Evolutionary conservation across 495 filamentous ascomycete genomes (phyloP).

Genomic region (Aspergillus coremiiformis): DNA sequence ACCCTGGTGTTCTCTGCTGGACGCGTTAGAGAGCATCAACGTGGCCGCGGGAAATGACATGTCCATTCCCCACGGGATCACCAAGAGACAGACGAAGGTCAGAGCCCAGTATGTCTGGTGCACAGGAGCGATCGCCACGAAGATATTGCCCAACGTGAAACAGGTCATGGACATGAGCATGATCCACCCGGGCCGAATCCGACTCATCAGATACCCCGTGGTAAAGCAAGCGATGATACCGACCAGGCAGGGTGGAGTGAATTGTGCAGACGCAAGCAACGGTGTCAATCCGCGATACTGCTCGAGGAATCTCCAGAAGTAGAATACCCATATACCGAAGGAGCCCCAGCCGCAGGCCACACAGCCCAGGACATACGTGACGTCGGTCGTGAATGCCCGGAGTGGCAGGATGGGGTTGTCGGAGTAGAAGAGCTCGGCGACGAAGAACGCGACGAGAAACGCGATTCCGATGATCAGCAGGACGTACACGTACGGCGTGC

Average conservation of each 20-base stretch:
- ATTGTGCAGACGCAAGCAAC: constrained; percentile 32
- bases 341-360: constrained; percentile 42
- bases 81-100: constrained; percentile 37
- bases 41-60: constrained; percentile 35
- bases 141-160: constrained; percentile 33
- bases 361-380: constrained; percentile 39
- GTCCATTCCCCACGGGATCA: constrained; percentile 50
- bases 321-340: constrained; percentile 45
- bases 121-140: constrained; percentile 30
- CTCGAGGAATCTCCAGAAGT: constrained; percentile 36
- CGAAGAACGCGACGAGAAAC: constrained; percentile 33
- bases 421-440: constrained; percentile 30
- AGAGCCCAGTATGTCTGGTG: constrained; percentile 40
- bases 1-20: constrained; percentile 35
- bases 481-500: constrained; percentile 37
- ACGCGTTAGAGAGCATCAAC: constrained; percentile 29
- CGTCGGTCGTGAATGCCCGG: constrained; percentile 28
- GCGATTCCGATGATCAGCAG: constrained; percentile 39
- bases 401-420: constrained; percentile 41
- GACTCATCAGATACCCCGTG: constrained; percentile 37
- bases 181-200: constrained; percentile 33
- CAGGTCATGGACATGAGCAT: constrained; percentile 42
- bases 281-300: constrained; percentile 26
- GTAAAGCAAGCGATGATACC: constrained; percentile 35
- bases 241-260: constrained; percentile 28